Evolutionary conservation across 176 grass and related monocot species (phyloP).

Genomic region (Saccharum officinarum): DNA sequence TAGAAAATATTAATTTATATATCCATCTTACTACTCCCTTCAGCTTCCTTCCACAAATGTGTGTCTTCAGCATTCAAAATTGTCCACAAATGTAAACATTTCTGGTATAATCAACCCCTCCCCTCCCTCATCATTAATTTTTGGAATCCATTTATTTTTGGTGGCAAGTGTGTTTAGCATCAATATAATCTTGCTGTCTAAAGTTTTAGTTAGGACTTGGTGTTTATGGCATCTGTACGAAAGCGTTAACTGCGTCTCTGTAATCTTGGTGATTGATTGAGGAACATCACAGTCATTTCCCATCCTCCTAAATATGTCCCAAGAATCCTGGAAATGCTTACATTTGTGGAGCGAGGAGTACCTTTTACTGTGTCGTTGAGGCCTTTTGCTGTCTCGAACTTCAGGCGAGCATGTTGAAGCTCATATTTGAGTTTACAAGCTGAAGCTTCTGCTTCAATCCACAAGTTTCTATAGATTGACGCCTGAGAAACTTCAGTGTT

Average conservation of each 20-base stretch:
- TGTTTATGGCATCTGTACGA: not conserved
- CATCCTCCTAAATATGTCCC: not conserved
- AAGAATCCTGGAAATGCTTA: not conserved
- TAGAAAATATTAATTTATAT: constrained; percentile 25
- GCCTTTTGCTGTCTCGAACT: constrained; percentile 35
- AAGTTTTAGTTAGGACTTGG: not conserved
- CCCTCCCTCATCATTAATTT: not conserved
- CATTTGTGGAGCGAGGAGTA: not conserved
- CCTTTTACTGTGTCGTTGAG: constrained; percentile 28
- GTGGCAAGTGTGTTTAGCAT: not conserved
- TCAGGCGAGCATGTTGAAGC: constrained; percentile 54
- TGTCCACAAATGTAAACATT: not conserved
- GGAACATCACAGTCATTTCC: not conserved
- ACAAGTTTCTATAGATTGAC: constrained; percentile 67
- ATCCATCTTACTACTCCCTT: constrained; percentile 6
- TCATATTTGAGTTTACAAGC: constrained; percentile 80
- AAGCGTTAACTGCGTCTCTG: not conserved
- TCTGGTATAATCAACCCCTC: not conserved
- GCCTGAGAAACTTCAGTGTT: constrained; percentile 45
- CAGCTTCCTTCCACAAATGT: not conserved
- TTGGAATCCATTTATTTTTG: not conserved
- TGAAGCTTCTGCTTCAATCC: constrained; percentile 81
- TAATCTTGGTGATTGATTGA: not conserved
- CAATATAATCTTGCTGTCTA: not conserved
- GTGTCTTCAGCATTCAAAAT: not conserved